Evolutionary conservation across 1,284 basidiomycete genomes (phyloP), one percentile per base, ranked within the genome.

Genomic region (Microbotryum intermedium): DNA sequence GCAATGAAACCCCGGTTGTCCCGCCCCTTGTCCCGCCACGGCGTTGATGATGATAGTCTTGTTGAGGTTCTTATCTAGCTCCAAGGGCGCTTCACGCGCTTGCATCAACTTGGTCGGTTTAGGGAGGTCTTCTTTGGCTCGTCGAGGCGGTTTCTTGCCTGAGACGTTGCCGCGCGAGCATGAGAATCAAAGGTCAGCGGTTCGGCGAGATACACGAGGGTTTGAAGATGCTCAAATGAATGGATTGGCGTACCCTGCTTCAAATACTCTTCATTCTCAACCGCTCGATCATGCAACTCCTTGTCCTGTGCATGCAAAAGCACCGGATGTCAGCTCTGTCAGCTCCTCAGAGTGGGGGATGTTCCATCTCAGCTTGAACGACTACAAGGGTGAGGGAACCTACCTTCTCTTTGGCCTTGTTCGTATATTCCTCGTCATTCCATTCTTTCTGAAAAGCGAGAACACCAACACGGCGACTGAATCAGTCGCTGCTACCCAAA

Each of bases 21-120:
- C 87, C 34, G 90, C 83, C 0, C 90, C 90, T 64, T 75, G 72
- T 9, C 60, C 59, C 9, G 86, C 84, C 4, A 83, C 82, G 71
- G 88, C 86, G 70, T 87, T 83, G 10, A 97, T 90, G 60, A 97
- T 85, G 80, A 91, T 87, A 1, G 88, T 93, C 80, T 94, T 95
- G 70, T 82, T 82, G 21, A 94, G 79, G 75, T 94, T 93, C 79
- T 92, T 93, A 69, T 90, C 87, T 25, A 97, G 83, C 59, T 89
- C 88, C 16, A 97, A 79, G 44, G 87, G 81, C 6, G 76, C 78
- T 55, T 90, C 89, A 53, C 91, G 84, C 68, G 83, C 84, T 72
- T 93, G 84, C 83, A 93, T 86, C 57, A 88, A 80, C 70, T 93
- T 84, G 1, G 90, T 95, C 1, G 93, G 88, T 71, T 90, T 91